Conservation (phyloP, 768 basidiomycete species). For the Lentinula guzmanii region DNA sequence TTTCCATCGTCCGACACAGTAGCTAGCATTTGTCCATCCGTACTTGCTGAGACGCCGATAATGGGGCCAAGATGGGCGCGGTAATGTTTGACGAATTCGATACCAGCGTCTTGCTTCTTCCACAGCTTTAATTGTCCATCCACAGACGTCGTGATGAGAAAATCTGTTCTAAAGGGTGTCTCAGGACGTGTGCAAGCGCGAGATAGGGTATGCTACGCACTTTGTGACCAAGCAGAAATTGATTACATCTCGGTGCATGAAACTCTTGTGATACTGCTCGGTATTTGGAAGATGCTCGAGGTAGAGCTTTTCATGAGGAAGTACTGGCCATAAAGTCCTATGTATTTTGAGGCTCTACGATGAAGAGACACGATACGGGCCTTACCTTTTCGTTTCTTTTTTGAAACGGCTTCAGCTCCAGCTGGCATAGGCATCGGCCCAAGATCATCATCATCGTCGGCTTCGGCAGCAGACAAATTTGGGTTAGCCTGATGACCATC, state of each 20-base stretch:
- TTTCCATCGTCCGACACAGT: conserved; percentile 88
- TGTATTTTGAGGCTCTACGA: conserved; percentile 26
- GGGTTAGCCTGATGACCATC: conserved; percentile 3
- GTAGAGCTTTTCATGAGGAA: conserved; percentile 90
- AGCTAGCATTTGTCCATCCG: conserved; percentile 89
- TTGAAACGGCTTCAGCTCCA: conserved; percentile 31
- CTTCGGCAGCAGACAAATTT: conserved; percentile 19
- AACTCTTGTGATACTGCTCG: conserved; percentile 94
- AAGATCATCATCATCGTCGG: conserved; percentile 73
- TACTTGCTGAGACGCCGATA: conserved; percentile 75
- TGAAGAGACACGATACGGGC: conserved; percentile 11
- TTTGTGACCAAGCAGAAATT: conserved; percentile 87
- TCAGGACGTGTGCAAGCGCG: background rate
- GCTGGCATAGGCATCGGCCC: conserved; percentile 85
- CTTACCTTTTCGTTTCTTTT: conserved; percentile 85
- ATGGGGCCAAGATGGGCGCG: conserved; percentile 85
- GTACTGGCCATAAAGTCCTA: conserved; percentile 47
- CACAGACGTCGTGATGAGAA: conserved; percentile 88
- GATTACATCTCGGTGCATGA: conserved; percentile 94
- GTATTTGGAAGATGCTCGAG: conserved; percentile 88
- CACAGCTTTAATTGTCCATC: conserved; percentile 98
- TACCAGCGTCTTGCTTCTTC: conserved; percentile 95
- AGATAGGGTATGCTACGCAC: conserved; percentile 35
- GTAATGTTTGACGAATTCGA: conserved; percentile 98
- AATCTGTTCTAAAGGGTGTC: conserved; percentile 66